Evolutionary conservation across 352 stramenopile species (phyloP).

Genomic region (Phytophthora quininea): DNA sequence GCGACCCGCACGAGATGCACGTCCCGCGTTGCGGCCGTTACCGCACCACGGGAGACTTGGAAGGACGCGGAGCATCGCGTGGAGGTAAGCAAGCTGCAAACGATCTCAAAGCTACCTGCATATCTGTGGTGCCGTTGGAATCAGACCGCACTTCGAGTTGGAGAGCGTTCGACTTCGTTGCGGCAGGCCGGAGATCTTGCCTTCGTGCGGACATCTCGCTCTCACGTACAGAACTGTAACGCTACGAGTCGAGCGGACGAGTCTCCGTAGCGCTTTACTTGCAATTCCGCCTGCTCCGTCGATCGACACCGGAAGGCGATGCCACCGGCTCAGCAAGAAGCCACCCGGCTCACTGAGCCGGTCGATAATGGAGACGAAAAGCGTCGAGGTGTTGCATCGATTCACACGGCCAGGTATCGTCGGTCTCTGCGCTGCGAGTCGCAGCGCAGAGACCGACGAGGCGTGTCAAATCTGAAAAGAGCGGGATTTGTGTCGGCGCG

Average conservation of each 20-base stretch:
- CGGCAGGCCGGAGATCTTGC: no score
- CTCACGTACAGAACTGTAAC: no score
- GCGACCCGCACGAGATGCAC: not conserved
- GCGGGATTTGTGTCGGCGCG: slow-evolving; percentile 8
- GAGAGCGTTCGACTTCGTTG: no score
- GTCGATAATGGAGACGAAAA: slow-evolving; percentile 24
- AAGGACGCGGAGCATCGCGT: no score
- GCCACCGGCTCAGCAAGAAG: slow-evolving; percentile 2
- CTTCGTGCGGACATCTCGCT: no score
- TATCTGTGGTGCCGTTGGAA: slow-evolving; percentile 7
- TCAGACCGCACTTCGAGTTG: not conserved
- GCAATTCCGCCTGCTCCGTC: no score
- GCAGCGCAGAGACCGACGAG: not conserved
- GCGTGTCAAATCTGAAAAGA: slow-evolving; percentile 26
- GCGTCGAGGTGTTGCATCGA: not conserved
- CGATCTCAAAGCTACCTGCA: not conserved
- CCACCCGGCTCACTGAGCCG: slow-evolving; percentile 13
- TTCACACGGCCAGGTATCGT: no score
- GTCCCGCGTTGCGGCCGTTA: not conserved
- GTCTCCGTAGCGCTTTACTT: no score
- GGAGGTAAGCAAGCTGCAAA: slow-evolving; percentile 2
- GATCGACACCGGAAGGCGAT: no score
- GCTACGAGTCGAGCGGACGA: no score
- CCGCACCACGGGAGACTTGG: not conserved
- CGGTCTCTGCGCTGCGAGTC: not conserved